A percentile compares a stretch with the other conserved stretches of the same genome.
Evolutionary conservation across 2,329 filamentous ascomycete genomes (phyloP).

Genomic region (Pseudopyricularia cyperi): DNA sequence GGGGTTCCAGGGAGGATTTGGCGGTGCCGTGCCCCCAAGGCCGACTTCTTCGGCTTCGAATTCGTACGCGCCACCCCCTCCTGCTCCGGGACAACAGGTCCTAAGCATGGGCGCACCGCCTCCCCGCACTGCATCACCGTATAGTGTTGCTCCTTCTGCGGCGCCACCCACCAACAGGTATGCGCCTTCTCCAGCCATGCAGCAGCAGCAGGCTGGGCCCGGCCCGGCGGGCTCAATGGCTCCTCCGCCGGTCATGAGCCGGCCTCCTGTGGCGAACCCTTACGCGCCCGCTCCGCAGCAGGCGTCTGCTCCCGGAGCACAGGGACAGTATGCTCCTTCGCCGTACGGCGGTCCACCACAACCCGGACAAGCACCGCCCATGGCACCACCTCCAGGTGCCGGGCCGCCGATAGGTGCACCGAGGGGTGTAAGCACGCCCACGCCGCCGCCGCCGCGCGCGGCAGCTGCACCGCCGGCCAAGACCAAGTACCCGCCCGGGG

Average conservation of each 20-base stretch:
- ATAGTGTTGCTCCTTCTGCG: slow-evolving; percentile 63
- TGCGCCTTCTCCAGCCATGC: slow-evolving; percentile 50
- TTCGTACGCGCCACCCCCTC: slow-evolving; percentile 50
- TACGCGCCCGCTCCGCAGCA: slow-evolving; percentile 28
- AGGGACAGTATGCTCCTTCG: slow-evolving; percentile 45
- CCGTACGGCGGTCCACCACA: slow-evolving; percentile 24
- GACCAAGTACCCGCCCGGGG: slow-evolving; percentile 64
- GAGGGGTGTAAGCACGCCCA: slow-evolving; percentile 21
- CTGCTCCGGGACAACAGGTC: slow-evolving; percentile 17
- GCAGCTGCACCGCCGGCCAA: slow-evolving; percentile 33
- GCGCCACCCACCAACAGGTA: slow-evolving; percentile 65
- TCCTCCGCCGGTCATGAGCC: slow-evolving; percentile 26
- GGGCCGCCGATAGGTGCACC: slow-evolving; percentile 21
- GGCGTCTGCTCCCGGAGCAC: slow-evolving; percentile 12
- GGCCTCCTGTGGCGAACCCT: slow-evolving; percentile 31
- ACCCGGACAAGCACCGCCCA: slow-evolving; percentile 12
- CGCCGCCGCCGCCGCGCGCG: slow-evolving; percentile 36
- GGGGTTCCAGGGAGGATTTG: slow-evolving; percentile 6
- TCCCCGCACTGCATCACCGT: slow-evolving; percentile 69
- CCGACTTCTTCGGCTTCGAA: slow-evolving; percentile 45
- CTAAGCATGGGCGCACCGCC: slow-evolving; percentile 40
- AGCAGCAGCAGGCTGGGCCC: slow-evolving; percentile 30
- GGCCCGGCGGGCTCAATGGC: slow-evolving; percentile 24
- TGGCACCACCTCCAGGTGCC: slow-evolving; percentile 26
- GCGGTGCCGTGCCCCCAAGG: slow-evolving; percentile 27